phyloP scores from a whole-genome alignment of 371 early-diverging fungal genomes.

The Phascolomyces articulosus region DNA sequence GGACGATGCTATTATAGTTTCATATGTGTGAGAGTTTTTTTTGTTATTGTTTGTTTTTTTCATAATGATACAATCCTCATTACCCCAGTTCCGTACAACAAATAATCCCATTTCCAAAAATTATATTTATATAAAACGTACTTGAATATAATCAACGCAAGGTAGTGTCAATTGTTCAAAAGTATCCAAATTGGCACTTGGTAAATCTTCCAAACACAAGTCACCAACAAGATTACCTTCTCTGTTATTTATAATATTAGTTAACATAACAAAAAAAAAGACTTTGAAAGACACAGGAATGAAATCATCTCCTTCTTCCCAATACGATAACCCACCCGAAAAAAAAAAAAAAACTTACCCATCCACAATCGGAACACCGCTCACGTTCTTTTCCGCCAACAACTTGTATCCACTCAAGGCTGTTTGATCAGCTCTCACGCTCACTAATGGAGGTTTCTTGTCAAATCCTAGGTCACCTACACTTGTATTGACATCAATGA shows the following conservation, averaged over 20 bases:
- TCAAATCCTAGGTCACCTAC: slow-evolving; percentile 33
- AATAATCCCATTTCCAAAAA: neutral
- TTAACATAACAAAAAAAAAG: too few species aligned
- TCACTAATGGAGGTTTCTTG: slow-evolving; percentile 28
- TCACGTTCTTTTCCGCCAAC: slow-evolving; percentile 49
- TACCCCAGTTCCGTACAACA: neutral
- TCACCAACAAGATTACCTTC: slow-evolving; percentile 40
- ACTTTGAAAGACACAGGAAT: too few species aligned
- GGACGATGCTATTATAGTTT: neutral
- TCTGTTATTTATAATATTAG: too few species aligned
- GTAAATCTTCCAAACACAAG: slow-evolving; percentile 55
- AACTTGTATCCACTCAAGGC: slow-evolving; percentile 47
- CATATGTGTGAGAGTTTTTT: neutral
- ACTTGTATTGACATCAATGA: slow-evolving; percentile 37
- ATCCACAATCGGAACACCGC: slow-evolving; percentile 55
- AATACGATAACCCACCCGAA: neutral
- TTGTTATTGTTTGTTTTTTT: neutral
- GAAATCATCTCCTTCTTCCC: neutral
- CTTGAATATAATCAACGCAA: slow-evolving; percentile 54
- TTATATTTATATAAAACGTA: slow-evolving; percentile 6
- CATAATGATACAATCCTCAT: too few species aligned
- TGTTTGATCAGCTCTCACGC: slow-evolving; percentile 31
- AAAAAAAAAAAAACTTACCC: slow-evolving; percentile 16
- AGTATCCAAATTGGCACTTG: slow-evolving; percentile 43
- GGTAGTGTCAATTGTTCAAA: slow-evolving; percentile 41